These are phyloP conservation scores for Yarrowia divulgata DNA, from an alignment of 805 yeast genomes.

Conservation along the genomic window DNA sequence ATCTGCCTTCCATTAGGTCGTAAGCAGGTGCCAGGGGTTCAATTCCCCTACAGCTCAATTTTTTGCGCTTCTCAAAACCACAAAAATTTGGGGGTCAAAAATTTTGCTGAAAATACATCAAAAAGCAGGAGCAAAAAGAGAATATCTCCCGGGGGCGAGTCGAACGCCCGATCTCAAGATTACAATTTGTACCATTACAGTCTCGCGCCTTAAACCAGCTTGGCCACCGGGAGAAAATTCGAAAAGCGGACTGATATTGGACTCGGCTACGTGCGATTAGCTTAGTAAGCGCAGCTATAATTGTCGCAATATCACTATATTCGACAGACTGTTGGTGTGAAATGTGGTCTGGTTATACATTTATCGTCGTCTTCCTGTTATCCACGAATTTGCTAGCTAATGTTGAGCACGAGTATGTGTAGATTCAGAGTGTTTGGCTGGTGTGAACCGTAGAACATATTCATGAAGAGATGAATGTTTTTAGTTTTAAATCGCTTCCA, in stretches of 20 bases:
- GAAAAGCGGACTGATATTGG: not conserved
- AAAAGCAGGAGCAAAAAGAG: not conserved
- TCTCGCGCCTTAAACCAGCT: slow-evolving; percentile 36
- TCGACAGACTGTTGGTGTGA: no score
- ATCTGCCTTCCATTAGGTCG: slow-evolving; percentile 27
- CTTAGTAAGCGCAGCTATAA: slow-evolving; percentile 3
- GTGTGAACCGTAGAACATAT: no score
- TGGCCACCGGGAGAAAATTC: slow-evolving; percentile 30
- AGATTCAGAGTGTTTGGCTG: no score
- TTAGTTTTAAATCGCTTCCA: no score
- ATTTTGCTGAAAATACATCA: not conserved
- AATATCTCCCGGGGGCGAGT: slow-evolving; percentile 33
- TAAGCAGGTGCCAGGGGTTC: slow-evolving; percentile 31
- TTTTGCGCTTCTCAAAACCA: no score
- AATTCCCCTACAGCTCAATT: slow-evolving; percentile 33
- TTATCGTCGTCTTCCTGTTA: no score
- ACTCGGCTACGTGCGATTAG: not conserved
- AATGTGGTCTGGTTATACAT: no score
- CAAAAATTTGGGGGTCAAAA: no score
- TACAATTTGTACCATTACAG: slow-evolving; percentile 28
- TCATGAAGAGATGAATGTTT: no score
- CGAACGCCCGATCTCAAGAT: slow-evolving; percentile 36
- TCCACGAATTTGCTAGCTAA: no score
- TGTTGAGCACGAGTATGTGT: no score
- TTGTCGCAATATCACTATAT: no score